Base-by-base conservation (phyloP, 768 basidiomycete species). In the Vishniacozyma victoriae region DNA sequence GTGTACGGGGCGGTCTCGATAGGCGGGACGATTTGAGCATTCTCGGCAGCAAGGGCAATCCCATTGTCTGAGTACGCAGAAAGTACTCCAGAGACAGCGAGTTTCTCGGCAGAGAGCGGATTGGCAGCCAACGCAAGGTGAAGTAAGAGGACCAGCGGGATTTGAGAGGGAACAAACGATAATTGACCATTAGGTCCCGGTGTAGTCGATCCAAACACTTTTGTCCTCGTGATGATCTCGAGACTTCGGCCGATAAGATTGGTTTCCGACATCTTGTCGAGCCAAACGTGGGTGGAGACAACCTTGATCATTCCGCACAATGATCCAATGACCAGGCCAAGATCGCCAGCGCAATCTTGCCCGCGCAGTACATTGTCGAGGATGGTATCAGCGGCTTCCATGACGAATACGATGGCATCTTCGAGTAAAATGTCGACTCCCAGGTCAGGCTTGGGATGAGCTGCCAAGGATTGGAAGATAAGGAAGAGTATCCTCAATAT, bases 401-500 rank as follows among this genome's bases (percentile, higher is more conserved):
- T 73, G 37, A 86, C 83, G 41, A 47, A 80, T 52, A 64, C 83
- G 79, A 27, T 76, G 72, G 26, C 55, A 29, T 71, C 59, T 50
- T 90, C 77, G 33, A 85, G 79, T 27, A 89, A 76, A 14, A 75
- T 77, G 7, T 86, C 74, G 1, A 79, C 76, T 1, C 80, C 76
- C 3, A 48, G 29, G 26, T 52, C 48, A 25, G 41, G 33, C 29
- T 43, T 15, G 20, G 41, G 41, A 19, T 26, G 25, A 24, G 35
- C 23, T 23, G 33, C 22, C 9, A 18, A 20, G 36, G 83, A 76
- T 35, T 79, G 80, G 13, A 80, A 72, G 52, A 82, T 85, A 73
- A 86, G 87, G 72, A 84, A 91, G 38, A 86, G 72, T 48, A 88
- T 80, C 59, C 89, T 84, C 22, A 96, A 75, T 44, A 92, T 78